Percentiles rank a stretch among this genome's conserved stretches.
Conservation (phyloP, 1,284 basidiomycete genomes). For the Amylostereum chailletii region DNA sequence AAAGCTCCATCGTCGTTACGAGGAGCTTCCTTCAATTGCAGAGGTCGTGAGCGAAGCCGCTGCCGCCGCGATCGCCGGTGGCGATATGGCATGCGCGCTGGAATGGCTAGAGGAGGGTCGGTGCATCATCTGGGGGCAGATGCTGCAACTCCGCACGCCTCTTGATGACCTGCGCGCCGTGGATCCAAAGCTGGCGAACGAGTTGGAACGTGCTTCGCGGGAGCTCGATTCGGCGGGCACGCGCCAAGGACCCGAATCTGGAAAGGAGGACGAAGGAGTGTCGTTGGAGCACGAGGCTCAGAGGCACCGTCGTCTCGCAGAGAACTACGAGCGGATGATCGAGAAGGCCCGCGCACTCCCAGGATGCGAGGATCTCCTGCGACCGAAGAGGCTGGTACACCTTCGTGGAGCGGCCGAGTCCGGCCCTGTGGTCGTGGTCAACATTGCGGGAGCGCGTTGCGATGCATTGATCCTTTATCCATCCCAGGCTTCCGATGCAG, state of each 20-base stretch:
- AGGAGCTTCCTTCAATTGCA: background rate
- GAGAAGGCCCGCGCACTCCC: slow-evolving; percentile 1
- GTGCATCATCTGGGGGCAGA: slow-evolving; percentile 16
- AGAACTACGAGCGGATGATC: background rate
- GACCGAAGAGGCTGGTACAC: background rate
- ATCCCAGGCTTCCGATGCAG: no score
- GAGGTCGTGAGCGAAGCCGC: background rate
- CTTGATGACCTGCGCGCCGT: slow-evolving; percentile 10
- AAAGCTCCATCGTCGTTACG: background rate
- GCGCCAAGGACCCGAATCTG: background rate
- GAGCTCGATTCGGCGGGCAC: background rate
- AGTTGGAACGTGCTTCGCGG: slow-evolving; percentile 2
- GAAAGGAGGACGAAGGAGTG: no score
- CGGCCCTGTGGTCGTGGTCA: slow-evolving; percentile 6
- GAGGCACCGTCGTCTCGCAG: background rate
- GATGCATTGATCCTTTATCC: slow-evolving; percentile 1
- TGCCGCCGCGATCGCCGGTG: background rate
- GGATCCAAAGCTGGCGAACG: slow-evolving; percentile 8
- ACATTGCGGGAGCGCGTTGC: background rate
- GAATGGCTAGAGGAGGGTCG: slow-evolving; percentile 19
- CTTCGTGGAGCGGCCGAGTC: background rate
- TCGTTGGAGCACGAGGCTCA: background rate
- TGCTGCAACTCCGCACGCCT: slow-evolving; percentile 13
- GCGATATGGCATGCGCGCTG: slow-evolving; percentile 7
- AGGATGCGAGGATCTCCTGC: slow-evolving; percentile 6